Evolutionary conservation across 2,329 filamentous ascomycete genomes (phyloP).

Genomic region (Alternaria arborescens): DNA sequence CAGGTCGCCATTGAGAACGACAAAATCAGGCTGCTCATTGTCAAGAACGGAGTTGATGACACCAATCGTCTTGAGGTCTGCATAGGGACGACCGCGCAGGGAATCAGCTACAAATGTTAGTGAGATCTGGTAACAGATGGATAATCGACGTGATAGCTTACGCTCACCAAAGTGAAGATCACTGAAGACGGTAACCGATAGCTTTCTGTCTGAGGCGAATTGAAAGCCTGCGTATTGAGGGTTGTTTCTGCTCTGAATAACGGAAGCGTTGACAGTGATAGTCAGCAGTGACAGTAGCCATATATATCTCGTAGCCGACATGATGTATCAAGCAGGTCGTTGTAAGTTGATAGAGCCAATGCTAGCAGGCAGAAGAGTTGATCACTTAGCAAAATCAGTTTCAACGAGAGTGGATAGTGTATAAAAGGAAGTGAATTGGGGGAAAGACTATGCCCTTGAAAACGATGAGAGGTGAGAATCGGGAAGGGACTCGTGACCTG

Average conservation of each 20-base stretch:
- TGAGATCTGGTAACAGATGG: not conserved
- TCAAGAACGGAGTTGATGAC: slow-evolving; percentile 69
- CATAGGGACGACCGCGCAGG: slow-evolving; percentile 29
- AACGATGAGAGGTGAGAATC: not conserved
- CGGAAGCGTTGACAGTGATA: slow-evolving; percentile 11
- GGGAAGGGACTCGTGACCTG: not conserved
- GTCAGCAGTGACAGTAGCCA: slow-evolving; percentile 23
- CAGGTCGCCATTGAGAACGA: slow-evolving; percentile 75
- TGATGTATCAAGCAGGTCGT: not conserved
- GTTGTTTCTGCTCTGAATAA: not conserved
- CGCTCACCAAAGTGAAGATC: slow-evolving; percentile 78
- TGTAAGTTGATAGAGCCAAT: not conserved
- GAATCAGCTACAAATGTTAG: slow-evolving; percentile 23
- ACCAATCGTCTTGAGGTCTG: slow-evolving; percentile 66
- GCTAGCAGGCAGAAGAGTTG: not conserved
- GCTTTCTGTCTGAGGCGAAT: slow-evolving; percentile 48
- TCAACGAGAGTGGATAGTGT: not conserved
- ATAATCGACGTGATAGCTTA: slow-evolving; percentile 48
- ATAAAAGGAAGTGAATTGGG: not conserved
- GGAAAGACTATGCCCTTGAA: not conserved
- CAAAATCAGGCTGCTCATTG: slow-evolving; percentile 65
- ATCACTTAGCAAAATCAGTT: not conserved
- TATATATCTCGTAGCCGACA: slow-evolving; percentile 29
- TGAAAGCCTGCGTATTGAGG: slow-evolving; percentile 35
- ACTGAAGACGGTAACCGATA: slow-evolving; percentile 68